Conservation (phyloP, 495 filamentous ascomycete species). For the Xylaria bambusicola region DNA sequence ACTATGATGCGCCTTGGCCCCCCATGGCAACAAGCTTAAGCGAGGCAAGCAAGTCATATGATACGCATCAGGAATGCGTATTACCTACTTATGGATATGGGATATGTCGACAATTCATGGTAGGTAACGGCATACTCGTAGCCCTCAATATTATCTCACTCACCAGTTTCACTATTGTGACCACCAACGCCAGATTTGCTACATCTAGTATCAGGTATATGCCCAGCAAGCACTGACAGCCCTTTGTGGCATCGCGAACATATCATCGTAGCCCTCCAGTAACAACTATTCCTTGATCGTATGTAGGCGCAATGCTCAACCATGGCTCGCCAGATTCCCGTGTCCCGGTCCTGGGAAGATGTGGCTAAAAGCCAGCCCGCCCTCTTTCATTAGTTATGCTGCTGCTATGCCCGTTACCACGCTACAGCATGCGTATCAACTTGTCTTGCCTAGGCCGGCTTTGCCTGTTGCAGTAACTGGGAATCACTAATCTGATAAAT, state of each 20-base stretch:
- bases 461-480: constrained; percentile 10
- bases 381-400: not conserved
- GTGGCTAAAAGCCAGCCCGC: constrained; percentile 6
- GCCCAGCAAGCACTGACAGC: not conserved
- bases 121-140: not conserved
- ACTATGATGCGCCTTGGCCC: not conserved
- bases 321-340: constrained; percentile 6
- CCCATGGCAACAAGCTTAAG: not conserved
- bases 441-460: constrained; percentile 16
- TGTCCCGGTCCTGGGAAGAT: constrained; percentile 17
- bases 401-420: not conserved
- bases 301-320: constrained; percentile 5
- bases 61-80: no score
- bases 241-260: not conserved
- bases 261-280: not conserved
- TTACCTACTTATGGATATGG: no score
- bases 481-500: not conserved
- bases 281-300: not conserved
- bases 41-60: not conserved
- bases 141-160: no score
- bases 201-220: not conserved
- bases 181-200: not conserved
- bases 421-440: constrained; percentile 18
- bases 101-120: not conserved
- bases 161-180: not conserved